Percentiles rank a stretch among this genome's conserved stretches.
Evolutionary conservation across 1,139 yeast genomes (phyloP).

Genomic region (Geotrichum bryndzae): DNA sequence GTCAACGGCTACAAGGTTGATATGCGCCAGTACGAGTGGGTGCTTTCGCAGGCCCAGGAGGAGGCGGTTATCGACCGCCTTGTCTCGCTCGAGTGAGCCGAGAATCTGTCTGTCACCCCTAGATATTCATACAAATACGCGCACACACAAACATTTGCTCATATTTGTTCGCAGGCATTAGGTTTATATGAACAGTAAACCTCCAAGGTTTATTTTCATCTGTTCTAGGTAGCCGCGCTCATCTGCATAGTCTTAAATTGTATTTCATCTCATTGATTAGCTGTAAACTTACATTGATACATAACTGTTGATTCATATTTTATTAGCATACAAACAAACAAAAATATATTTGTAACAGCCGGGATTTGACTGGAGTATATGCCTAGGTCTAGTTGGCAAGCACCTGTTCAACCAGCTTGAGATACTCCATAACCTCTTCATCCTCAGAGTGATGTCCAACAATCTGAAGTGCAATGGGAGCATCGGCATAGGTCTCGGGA

Average conservation of each 20-base stretch:
- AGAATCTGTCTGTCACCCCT: too few species aligned
- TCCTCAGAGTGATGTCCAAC: slow-evolving; percentile 36
- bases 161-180: neutral
- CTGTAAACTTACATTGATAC: too few species aligned
- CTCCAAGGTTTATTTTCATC: neutral
- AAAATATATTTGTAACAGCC: too few species aligned
- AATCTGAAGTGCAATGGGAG: slow-evolving; percentile 42
- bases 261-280: too few species aligned
- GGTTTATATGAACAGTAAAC: too few species aligned
- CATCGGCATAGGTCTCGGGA: slow-evolving; percentile 38
- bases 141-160: neutral
- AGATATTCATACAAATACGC: too few species aligned
- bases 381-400: neutral
- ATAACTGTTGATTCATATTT: neutral
- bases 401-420: slow-evolving; percentile 14
- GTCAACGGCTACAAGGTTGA: slow-evolving; percentile 38
- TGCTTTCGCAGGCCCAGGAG: slow-evolving; percentile 38
- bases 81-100: neutral
- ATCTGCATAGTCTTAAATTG: too few species aligned
- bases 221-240: too few species aligned
- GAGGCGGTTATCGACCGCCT: slow-evolving; percentile 2
- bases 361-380: too few species aligned
- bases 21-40: slow-evolving; percentile 57
- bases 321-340: neutral
- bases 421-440: neutral